Conservation (phyloP, 768 basidiomycete genomes). For the Chalciporus piperatus region DNA sequence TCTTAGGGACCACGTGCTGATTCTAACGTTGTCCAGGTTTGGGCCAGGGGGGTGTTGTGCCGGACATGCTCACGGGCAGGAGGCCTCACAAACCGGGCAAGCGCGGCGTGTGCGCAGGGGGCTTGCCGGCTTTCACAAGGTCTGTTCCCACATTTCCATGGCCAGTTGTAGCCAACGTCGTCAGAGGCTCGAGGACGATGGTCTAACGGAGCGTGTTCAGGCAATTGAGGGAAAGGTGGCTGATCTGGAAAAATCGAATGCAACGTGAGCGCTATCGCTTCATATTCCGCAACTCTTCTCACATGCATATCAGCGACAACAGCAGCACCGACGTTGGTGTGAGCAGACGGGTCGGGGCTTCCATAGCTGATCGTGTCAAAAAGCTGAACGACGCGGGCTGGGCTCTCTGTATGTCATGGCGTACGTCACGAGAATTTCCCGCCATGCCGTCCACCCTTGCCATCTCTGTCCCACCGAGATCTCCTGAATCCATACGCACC, state of each 20-base stretch:
- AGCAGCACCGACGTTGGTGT: too few species aligned
- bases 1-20: too few species aligned
- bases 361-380: too few species aligned
- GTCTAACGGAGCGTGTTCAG: slow-evolving; percentile 40
- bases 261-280: slow-evolving; percentile 25
- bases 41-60: too few species aligned
- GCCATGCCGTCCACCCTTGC: slow-evolving; percentile 32
- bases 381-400: slow-evolving; percentile 73
- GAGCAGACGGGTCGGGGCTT: too few species aligned
- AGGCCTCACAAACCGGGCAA: slow-evolving; percentile 47
- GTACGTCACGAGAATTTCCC: slow-evolving; percentile 52
- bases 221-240: slow-evolving; percentile 45
- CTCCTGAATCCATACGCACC: slow-evolving; percentile 31
- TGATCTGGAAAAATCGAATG: slow-evolving; percentile 40
- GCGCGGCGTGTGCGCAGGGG: slow-evolving; percentile 59
- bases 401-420: slow-evolving; percentile 53
- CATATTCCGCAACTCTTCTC: slow-evolving; percentile 1
- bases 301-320: slow-evolving; percentile 16
- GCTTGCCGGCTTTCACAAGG: slow-evolving; percentile 62
- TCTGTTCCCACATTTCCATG: slow-evolving; percentile 34
- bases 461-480: slow-evolving; percentile 23
- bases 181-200: slow-evolving; percentile 36
- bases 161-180: slow-evolving; percentile 10
- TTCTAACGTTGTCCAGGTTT: too few species aligned
- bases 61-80: slow-evolving; percentile 39